Base-by-base conservation (phyloP, 345 rosid species). In the Eucalyptus pauciflora region DNA sequence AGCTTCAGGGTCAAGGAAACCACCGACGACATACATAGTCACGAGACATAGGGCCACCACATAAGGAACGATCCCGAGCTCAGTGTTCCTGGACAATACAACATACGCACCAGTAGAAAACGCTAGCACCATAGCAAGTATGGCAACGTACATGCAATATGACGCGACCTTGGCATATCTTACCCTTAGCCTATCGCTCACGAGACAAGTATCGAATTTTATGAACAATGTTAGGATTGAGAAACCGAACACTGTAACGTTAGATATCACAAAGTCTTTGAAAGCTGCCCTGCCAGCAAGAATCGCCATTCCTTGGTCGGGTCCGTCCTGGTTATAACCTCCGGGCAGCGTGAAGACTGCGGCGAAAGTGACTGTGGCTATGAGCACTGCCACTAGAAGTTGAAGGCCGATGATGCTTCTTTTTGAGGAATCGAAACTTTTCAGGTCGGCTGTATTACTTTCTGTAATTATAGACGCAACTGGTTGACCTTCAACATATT, bases 161-260 rank as follows among this genome's bases (percentile, higher is more conserved):
- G 1, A 56, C 0, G 27, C 5, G 60, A 56, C 62, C 62, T 56
- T 22, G 27, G 62, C n/a, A 11, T 58, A 58, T 58, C 14, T 58
- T 25, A 25, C 67, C n/a, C 14, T 5, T 24, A 58, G n/a, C 67
- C 3, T 58, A 11, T 58, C 4, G 67, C 67, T 58, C 67, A 58
- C 7, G n/a, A 25, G 5, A 58, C 7, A 58, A 58, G 64, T 1
- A 25, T 58, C n/a, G 2, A 58, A 25, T 24, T 58, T 5, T 25
- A 58, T 5, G 67, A 58, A 25, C 5, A 58, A 58, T 58, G n/a
- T n/a, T 3, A 58, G n/a, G 67, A 58, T 25, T 58, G 67, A 58
- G 7, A 25, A 58, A 24, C 14, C 67, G 0, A 58, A 58, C n/a
- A 0, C 7, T 1, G 4, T 58, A 25, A 25, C n/a, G 1, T 58